Base-by-base conservation (phyloP, 352 stramenopile species). In the Phytophthora pseudosyringae region DNA sequence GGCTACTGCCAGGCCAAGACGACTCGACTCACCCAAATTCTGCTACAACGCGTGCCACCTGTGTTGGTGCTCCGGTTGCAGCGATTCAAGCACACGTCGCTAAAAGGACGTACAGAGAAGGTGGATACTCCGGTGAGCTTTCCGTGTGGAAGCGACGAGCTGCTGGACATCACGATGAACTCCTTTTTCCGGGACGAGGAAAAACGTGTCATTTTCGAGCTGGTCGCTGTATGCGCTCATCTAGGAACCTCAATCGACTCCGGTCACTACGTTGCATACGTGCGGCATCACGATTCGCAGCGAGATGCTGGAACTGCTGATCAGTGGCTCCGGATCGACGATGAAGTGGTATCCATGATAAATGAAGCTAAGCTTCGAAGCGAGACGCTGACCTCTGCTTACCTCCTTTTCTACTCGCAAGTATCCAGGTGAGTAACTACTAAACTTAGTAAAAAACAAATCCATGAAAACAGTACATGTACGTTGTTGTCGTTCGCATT, bases 231-330 rank as follows among this genome's bases (percentile, higher is more conserved):
- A 10, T 93, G 86, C n/a, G 73, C 83, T 41, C 87, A 95, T 61
- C 50, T 93, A 26, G 88, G 88, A 3, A 61, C 48, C 5, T 81
- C 75, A 0, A 73, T 92, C 29, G 71, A 91, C 55, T 67, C 79
- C 5, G 88, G 88, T 0, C 88, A 95, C 52, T 95, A 95, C 59
- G 70, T 95, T 15, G 81, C 81, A 15, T 95, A 93, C 46, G 64
- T 83, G 32, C 50, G 63, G 31, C 53, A 71, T 49, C 44, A 28
- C 7, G 47, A 50, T 47, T 35, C 21, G 33, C 18, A 21, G 7
- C 29, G 35, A 41, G 43, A 64, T 46, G 16, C 8, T 58, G 51
- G 29, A 45, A 11, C 21, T 18, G 59, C 48, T n/a, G 53, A 71
- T 6, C 66, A 67, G 18, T 95, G 87, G 87, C 48, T 91, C 51